Evolutionary conservation across 129 eudicot genomes (phyloP).

Genomic region (Scalesia atractyloides): DNA sequence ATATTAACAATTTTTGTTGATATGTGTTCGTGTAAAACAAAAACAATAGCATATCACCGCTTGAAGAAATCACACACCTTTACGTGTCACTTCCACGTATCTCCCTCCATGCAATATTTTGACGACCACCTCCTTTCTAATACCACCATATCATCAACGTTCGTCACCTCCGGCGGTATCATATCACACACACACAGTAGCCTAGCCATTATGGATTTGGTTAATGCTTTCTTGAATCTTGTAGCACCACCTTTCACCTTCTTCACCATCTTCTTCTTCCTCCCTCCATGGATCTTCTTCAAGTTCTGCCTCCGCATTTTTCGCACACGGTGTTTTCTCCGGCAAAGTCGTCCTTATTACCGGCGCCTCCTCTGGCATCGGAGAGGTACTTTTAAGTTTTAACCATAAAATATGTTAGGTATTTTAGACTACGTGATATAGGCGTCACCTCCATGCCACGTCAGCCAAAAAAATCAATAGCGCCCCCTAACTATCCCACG

Average conservation of each 20-base stretch:
- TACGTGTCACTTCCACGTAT: slow-evolving; percentile 18
- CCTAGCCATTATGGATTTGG: slow-evolving; percentile 40
- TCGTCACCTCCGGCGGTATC: not conserved
- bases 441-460: too few relatives aligned
- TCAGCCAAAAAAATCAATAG: too few relatives aligned
- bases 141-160: not conserved
- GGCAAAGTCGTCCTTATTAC: slow-evolving; percentile 77
- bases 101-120: slow-evolving; percentile 30
- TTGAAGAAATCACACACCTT: not conserved
- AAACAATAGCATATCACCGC: slow-evolving; percentile 8
- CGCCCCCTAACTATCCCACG: too few relatives aligned
- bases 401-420: too few relatives aligned
- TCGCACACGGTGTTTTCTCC: slow-evolving; percentile 46
- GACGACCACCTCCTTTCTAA: not conserved
- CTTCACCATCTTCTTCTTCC: slow-evolving; percentile 46
- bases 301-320: slow-evolving; percentile 43
- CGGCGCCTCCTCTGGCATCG: slow-evolving; percentile 81
- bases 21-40: too few relatives aligned
- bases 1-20: too few relatives aligned
- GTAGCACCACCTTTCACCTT: slow-evolving; percentile 64
- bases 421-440: too few relatives aligned
- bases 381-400: slow-evolving; percentile 44
- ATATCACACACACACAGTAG: not conserved
- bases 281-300: slow-evolving; percentile 55
- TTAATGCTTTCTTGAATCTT: slow-evolving; percentile 50